Base-by-base conservation (phyloP, 1,139 yeast species). In the Sugiyamaella novakii region DNA sequence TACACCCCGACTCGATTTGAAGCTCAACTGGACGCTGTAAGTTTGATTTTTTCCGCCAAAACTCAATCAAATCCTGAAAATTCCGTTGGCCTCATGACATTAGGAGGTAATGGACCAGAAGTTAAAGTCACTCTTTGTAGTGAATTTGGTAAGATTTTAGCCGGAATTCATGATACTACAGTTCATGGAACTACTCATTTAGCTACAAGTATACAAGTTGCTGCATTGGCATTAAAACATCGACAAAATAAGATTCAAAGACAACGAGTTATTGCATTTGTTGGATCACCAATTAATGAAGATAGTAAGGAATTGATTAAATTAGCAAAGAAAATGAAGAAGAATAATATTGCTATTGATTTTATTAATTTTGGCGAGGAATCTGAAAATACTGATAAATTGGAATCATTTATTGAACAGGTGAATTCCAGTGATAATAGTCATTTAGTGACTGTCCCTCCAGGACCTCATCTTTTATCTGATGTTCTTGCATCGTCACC, bases 211-310 rank as follows among this genome's bases (percentile, higher is more conserved):
- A 81, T 92, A 59, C 96, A 91, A 70, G 96, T 92, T 55, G 98
- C 98, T n/a, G 95, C 95, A 61, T 77, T 94, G 63, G 98, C 97
- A 10, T 80, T 92, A 63, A 92, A 89, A 66, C 98, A 92, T 71
- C 88, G 98, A 65, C 96, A 89, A 68, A 89, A 92, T 72, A 88
- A 87, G 69, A 84, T 85, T 7, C 98, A 91, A 66, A 86, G 82
- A 58, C 98, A 91, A 70, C 78, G 98, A 59, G 87, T 94, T 55
- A 78, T 92, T 55, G 88, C 81, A 40, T 92, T 94, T 70, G 91
- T 89, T 35, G 97, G 96, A 24, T 81, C 91, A 50, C 98, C 98
- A 29, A 76, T 94, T 45, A 64, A 64, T 21, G 95, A 87, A 54
- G 74, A 78, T 17, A 84, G 83, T 49, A 80, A 80, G 64, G 89